Evolutionary conservation across 257 asterid species (phyloP), one percentile per base, ranked within the genome.

Genomic region (Misopates orontium): DNA sequence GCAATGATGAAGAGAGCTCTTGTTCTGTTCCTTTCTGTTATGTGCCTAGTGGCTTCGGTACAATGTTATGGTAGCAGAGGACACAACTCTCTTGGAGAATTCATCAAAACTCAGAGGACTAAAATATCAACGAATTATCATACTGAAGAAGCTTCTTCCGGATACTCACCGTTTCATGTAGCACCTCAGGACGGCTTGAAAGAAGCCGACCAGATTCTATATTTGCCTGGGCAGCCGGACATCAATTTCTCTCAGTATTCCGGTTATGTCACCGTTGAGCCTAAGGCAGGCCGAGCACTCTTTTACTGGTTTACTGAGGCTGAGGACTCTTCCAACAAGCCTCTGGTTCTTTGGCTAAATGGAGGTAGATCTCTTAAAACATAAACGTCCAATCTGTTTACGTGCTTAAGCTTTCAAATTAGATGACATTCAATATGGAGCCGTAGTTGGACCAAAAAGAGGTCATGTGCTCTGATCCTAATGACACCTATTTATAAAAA

Each of bases 241-340:
- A 74, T 73, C 15, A 54, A 55, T 2, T 77, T 77, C 63, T 56
- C 72, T 54, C 82, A 77, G 68, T 77, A 73, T 64, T 75, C 83
- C 0, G 55, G 55, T 10, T 49, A n/a, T 49, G 55, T 49, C 10
- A 49, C 55, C 4, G 55, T 49, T 49, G 55, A 49, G 3, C 55
- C 55, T 10, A 49, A 18, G 2, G 55, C 55, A 15, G 55, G 55
- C 11, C 4, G 55, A 49, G 55, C 55, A 7, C 55, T 49, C 55
- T 49, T 49, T 20, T 49, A 49, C 11, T 49, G 21, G 23, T 49
- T 49, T 49, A n/a, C 55, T 12, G 55, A 49, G 55, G 8, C 55
- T 49, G 23, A 49, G 21, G 55, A 49, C 21, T 49, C 22, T 17
- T 49, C 22, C 20, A 18, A n/a, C 22, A 49, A 49, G 55, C 55